Conservation (phyloP, 805 yeast species). For the Candida taoyuanica region DNA sequence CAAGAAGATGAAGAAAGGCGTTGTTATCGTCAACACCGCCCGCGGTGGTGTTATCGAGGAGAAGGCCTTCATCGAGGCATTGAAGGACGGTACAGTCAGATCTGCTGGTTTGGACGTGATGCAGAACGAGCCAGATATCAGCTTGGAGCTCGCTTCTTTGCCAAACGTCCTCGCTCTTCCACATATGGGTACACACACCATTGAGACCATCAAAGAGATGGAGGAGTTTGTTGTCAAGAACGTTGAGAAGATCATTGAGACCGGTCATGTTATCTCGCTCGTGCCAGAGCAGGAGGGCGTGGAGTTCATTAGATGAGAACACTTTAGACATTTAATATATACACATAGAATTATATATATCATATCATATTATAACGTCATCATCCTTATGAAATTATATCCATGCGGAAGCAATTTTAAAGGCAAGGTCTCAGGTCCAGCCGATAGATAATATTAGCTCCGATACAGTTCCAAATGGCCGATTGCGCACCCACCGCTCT, state of each 20-base stretch:
- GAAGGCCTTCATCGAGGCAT: constrained; percentile 46
- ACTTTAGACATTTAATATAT: neutral
- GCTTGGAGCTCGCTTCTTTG: constrained; percentile 52
- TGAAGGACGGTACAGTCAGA: constrained; percentile 60
- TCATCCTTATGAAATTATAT: too few relatives aligned
- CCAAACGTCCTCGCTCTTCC: constrained; percentile 78
- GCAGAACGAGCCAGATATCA: constrained; percentile 70
- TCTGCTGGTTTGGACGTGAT: constrained; percentile 73
- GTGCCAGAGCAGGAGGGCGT: constrained; percentile 68
- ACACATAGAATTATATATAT: too few relatives aligned
- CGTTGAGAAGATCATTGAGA: constrained; percentile 48
- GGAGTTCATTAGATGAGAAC: constrained; percentile 7
- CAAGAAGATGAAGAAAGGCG: constrained; percentile 71
- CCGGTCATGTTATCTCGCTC: constrained; percentile 65
- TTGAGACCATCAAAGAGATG: constrained; percentile 74
- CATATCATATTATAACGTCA: neutral
- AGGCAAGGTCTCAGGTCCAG: too few relatives aligned
- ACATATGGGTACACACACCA: constrained; percentile 82
- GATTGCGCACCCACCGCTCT: too few relatives aligned
- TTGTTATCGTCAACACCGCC: constrained; percentile 74
- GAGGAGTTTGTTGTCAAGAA: constrained; percentile 75
- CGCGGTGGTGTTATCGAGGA: constrained; percentile 84
- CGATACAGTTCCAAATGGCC: too few relatives aligned
- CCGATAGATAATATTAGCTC: too few relatives aligned
- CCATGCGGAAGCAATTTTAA: too few relatives aligned